Evolutionary conservation across 1,284 basidiomycete genomes (phyloP).

Genomic region (Abortiporus biennis): DNA sequence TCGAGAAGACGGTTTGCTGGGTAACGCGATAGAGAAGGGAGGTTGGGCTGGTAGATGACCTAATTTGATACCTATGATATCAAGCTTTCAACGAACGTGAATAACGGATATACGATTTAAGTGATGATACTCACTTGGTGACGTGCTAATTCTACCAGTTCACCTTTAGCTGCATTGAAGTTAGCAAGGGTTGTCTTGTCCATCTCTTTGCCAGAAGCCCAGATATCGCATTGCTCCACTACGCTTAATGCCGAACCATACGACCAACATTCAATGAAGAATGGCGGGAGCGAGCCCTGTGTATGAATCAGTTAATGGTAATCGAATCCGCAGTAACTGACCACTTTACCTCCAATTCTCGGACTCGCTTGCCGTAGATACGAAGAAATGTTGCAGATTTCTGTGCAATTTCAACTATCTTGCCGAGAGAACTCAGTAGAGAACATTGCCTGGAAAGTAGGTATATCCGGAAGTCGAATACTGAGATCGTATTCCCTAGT

Average conservation of each 20-base stretch:
- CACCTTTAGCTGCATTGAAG: slow-evolving; percentile 71
- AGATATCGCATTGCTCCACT: slow-evolving; percentile 79
- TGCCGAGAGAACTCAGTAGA: slow-evolving; percentile 70
- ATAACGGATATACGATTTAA: not conserved
- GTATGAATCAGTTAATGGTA: slow-evolving; percentile 7
- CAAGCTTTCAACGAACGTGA: slow-evolving; percentile 46
- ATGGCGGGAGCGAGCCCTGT: slow-evolving; percentile 64
- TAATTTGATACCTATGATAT: slow-evolving; percentile 69
- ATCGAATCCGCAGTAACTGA: not conserved
- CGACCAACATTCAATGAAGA: slow-evolving; percentile 91
- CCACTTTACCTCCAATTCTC: slow-evolving; percentile 68
- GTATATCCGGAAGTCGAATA: slow-evolving; percentile 94
- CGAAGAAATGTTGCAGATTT: slow-evolving; percentile 72
- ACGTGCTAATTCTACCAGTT: slow-evolving; percentile 77
- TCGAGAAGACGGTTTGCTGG: slow-evolving; percentile 16
- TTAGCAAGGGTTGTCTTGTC: slow-evolving; percentile 38
- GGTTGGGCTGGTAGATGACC: slow-evolving; percentile 67
- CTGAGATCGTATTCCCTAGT: slow-evolving; percentile 83
- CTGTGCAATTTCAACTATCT: slow-evolving; percentile 60
- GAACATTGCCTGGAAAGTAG: slow-evolving; percentile 83
- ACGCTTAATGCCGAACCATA: slow-evolving; percentile 88
- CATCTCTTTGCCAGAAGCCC: slow-evolving; percentile 47
- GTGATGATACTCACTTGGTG: slow-evolving; percentile 51
- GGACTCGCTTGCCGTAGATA: slow-evolving; percentile 74
- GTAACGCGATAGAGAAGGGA: slow-evolving; percentile 60